These are phyloP conservation scores for Teunomyces pallodes DNA, from an alignment of 805 yeast species.

Conservation along the genomic window DNA sequence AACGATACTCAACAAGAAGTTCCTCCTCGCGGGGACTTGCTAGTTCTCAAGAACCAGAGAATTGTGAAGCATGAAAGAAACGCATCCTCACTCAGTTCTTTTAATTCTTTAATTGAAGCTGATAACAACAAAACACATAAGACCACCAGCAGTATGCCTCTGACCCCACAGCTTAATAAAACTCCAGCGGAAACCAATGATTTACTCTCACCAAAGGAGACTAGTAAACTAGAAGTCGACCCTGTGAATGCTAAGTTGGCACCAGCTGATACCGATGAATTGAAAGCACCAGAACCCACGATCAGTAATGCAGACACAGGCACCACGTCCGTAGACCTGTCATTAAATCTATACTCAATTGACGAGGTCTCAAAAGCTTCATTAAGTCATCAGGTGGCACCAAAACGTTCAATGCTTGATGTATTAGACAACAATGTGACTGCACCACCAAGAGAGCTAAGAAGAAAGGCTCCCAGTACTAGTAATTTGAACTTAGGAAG, in stretches of 20 bases:
- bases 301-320: not conserved
- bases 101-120: slow-evolving; percentile 12
- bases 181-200: not conserved
- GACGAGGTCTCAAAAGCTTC: slow-evolving; percentile 3
- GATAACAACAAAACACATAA: not conserved
- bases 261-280: not conserved
- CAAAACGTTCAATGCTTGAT: slow-evolving; percentile 6
- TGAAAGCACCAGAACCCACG: slow-evolving; percentile 1
- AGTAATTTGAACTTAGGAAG: not conserved
- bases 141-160: not conserved
- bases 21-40: slow-evolving; percentile 24
- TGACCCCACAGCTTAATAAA: not conserved
- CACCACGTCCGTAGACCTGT: slow-evolving; percentile 2
- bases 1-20: slow-evolving; percentile 20
- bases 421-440: not conserved
- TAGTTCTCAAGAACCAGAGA: slow-evolving; percentile 10
- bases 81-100: slow-evolving; percentile 17
- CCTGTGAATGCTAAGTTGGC: not conserved
- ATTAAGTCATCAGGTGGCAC: not conserved
- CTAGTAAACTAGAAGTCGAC: not conserved
- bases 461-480: not conserved
- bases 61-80: slow-evolving; percentile 16
- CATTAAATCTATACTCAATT: slow-evolving; percentile 5
- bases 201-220: no score
- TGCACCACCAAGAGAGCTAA: not conserved